Evolutionary conservation across 129 eudicot species (phyloP).

Genomic region (Pittosporum tobira): DNA sequence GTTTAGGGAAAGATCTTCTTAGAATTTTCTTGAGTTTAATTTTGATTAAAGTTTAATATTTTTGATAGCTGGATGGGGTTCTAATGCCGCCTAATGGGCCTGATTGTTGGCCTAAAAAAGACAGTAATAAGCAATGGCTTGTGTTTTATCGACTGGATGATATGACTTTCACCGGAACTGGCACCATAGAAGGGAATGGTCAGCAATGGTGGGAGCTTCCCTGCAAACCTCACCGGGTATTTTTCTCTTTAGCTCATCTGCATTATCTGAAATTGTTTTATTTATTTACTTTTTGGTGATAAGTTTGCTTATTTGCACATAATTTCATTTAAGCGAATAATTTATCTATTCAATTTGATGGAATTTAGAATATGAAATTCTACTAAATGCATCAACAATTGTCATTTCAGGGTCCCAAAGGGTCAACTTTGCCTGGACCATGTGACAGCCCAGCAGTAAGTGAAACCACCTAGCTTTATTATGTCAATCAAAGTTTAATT

Average conservation of each 20-base stretch:
- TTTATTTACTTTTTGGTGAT: no score
- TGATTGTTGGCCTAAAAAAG: constrained; percentile 73
- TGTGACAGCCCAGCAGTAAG: constrained; percentile 97
- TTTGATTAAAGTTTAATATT: not conserved
- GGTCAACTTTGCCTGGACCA: constrained; percentile 92
- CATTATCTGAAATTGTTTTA: no score
- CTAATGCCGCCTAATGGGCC: constrained; percentile 82
- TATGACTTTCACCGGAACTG: constrained; percentile 68
- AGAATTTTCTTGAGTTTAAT: no score
- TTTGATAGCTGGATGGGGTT: constrained; percentile 66
- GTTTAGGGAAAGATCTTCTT: no score
- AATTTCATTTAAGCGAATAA: no score
- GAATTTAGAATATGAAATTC: not conserved
- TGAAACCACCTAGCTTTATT: not conserved
- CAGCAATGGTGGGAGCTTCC: constrained; percentile 97
- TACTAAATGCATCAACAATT: not conserved
- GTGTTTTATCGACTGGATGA: constrained; percentile 67
- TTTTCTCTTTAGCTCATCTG: not conserved
- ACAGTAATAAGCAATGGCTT: constrained; percentile 79
- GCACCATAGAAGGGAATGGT: constrained; percentile 89
- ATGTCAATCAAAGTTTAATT: not conserved
- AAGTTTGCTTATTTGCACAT: no score
- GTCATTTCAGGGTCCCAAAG: constrained; percentile 76
- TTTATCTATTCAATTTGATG: not conserved
- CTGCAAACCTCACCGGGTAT: constrained; percentile 89